Percentiles rank a stretch among this genome's conserved stretches.
These are phyloP conservation scores for Heterobasidion occidentale DNA, from an alignment of 1,284 basidiomycete species.

Conservation along the genomic window DNA sequence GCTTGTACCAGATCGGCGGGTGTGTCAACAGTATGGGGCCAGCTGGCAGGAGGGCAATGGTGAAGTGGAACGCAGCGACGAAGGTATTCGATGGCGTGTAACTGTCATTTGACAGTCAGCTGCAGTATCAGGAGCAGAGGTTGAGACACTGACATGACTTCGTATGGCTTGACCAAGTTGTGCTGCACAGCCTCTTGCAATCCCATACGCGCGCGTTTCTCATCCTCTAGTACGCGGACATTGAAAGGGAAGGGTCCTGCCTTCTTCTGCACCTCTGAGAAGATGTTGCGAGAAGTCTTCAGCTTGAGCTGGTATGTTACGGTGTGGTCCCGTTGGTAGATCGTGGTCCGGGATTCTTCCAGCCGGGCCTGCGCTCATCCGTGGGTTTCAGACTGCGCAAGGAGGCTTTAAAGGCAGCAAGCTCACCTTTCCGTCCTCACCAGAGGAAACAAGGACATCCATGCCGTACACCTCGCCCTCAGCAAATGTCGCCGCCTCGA, in stretches of 20 bases:
- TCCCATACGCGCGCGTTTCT: slow-evolving; percentile 92
- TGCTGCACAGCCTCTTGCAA: slow-evolving; percentile 95
- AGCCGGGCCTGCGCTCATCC: slow-evolving; percentile 55
- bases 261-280: slow-evolving; percentile 96
- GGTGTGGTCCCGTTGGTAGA: slow-evolving; percentile 85
- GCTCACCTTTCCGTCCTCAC: slow-evolving; percentile 79
- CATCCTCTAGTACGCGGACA: slow-evolving; percentile 88
- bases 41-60: slow-evolving; percentile 80
- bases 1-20: slow-evolving; percentile 87
- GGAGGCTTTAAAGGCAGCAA: neutral
- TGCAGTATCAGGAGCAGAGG: neutral
- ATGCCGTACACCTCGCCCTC: slow-evolving; percentile 97
- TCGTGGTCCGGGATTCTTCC: slow-evolving; percentile 85
- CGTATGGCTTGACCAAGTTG: slow-evolving; percentile 83
- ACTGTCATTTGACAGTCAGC: slow-evolving; percentile 26
- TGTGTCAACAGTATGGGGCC: slow-evolving; percentile 84
- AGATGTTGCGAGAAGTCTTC: slow-evolving; percentile 92
- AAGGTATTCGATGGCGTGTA: slow-evolving; percentile 76
- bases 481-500: slow-evolving; percentile 78
- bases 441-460: slow-evolving; percentile 87
- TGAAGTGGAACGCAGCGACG: slow-evolving; percentile 94
- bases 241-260: slow-evolving; percentile 98
- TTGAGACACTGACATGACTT: slow-evolving; percentile 62
- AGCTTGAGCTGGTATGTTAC: slow-evolving; percentile 96
- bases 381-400: neutral